Base-by-base conservation (phyloP, 345 rosid species). In the Carallia pectinifolia region DNA sequence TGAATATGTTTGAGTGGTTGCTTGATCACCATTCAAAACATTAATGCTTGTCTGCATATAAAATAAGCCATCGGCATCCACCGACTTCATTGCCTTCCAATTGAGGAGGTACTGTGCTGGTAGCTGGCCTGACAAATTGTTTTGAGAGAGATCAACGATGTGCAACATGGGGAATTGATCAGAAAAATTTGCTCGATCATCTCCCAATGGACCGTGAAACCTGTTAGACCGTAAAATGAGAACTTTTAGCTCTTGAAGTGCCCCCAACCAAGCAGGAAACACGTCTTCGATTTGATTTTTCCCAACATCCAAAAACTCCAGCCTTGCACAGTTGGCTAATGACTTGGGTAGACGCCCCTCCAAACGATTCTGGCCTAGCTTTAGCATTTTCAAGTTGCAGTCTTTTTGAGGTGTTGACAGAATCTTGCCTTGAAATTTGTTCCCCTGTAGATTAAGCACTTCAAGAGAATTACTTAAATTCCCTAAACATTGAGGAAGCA, bases 401-500 rank as follows among this genome's bases (percentile, higher is more conserved):
- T 47, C 47, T 10, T 33, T 23, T 15, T 23, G 23, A 23, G 23
- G 38, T 1, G 40, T 17, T 16, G 33, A 6, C 1, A 72, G 81
- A 38, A 75, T n/a, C 33, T 1, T 1, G n/a, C 76, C 81, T 7
- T 68, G 68, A 23, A 79, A 74, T 16, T 59, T 74, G 39, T 82
- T 82, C 40, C 61, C 73, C 5, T 5, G 50, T 2, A 80, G 73
- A 53, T 73, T 37, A 40, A 7, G 68, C 23, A 0, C 6, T 31
- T 48, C 0, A 5, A 74, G 59, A 38, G 6, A 15, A 1, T 19
- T 36, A 66, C 58, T 59, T 2, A 73, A 47, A 6, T 58, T 64
- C 29, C 44, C n/a, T 5, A 76, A 65, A 66, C 81, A 82, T n/a
- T 4, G 34, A 1, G 83, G 80, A 56, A 82, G 33, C 7, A 38